A percentile compares a stretch with the other conserved stretches of the same genome.
Conservation (phyloP, 2,329 filamentous ascomycete genomes). For the Ascochyta fabae region DNA sequence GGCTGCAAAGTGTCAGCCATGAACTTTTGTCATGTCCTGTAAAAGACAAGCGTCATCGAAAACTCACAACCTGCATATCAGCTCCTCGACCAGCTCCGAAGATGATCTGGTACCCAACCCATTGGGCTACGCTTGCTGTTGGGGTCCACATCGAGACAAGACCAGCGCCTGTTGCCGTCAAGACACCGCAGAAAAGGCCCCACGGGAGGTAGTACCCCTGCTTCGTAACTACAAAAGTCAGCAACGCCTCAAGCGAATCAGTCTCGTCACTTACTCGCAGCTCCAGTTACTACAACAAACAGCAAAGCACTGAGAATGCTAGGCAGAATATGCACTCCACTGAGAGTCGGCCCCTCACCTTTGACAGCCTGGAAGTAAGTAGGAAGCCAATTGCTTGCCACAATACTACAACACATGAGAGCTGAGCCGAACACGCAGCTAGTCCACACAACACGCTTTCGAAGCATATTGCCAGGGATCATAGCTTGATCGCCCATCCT, state of each 20-base stretch:
- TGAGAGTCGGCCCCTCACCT: conserved; percentile 45
- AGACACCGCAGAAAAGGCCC: conserved; percentile 33
- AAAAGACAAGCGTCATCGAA: not conserved
- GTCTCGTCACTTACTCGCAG: conserved; percentile 17
- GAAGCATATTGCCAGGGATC: conserved; percentile 46
- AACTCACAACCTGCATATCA: conserved; percentile 33
- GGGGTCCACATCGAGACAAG: conserved; percentile 50
- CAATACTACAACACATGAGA: conserved; percentile 19
- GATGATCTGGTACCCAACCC: conserved; percentile 40
- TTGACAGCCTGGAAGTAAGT: conserved; percentile 53
- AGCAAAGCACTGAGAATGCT: conserved; percentile 39
- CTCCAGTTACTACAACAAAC: conserved; percentile 27
- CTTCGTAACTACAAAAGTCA: conserved; percentile 23
- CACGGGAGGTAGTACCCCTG: conserved; percentile 41
- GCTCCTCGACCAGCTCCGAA: conserved; percentile 33
- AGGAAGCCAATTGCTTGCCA: conserved; percentile 32
- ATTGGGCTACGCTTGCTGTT: conserved; percentile 36
- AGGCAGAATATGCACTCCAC: conserved; percentile 50
- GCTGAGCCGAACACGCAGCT: conserved; percentile 20
- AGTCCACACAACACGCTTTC: conserved; percentile 41
- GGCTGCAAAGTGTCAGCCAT: conserved; percentile 20
- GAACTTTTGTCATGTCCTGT: not conserved
- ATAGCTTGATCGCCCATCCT: conserved; percentile 47
- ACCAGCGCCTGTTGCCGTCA: conserved; percentile 51
- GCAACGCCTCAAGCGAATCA: not conserved